Evolutionary conservation across 805 yeast species (phyloP).

Genomic region (Schizosaccharomyces pombe): DNA sequence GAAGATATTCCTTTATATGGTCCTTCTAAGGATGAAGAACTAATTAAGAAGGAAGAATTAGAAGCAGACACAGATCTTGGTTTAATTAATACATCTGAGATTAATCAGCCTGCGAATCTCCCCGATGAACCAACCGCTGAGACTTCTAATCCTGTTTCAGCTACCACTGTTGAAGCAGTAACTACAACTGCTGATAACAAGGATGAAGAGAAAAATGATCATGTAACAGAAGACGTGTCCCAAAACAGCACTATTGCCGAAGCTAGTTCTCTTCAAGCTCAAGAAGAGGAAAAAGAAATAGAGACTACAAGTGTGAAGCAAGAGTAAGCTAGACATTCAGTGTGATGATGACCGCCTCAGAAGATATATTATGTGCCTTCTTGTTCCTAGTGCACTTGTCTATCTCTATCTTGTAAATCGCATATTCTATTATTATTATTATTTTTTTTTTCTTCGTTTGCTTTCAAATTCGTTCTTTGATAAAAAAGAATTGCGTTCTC

Average conservation of each 20-base stretch:
- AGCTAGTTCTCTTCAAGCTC: not conserved
- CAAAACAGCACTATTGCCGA: not conserved
- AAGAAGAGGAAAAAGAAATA: not conserved
- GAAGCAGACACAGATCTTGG: conserved; percentile 1
- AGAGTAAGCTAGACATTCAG: not conserved
- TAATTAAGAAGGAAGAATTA: not conserved
- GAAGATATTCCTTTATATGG: not conserved
- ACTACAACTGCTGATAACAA: not conserved
- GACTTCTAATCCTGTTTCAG: not conserved
- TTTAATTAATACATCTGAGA: not conserved
- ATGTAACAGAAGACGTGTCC: not conserved
- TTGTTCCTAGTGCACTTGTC: too few relatives aligned
- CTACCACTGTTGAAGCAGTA: not conserved
- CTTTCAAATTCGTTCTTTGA: too few relatives aligned
- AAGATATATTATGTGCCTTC: too few relatives aligned
- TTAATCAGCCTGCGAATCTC: not conserved
- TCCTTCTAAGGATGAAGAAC: not conserved
- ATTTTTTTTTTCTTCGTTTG: too few relatives aligned
- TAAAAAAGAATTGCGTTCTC: too few relatives aligned
- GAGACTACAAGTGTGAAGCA: not conserved
- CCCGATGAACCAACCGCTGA: not conserved
- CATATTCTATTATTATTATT: too few relatives aligned
- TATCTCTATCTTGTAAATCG: too few relatives aligned
- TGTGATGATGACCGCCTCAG: too few relatives aligned
- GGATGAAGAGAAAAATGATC: not conserved